Evolutionary conservation across 495 filamentous ascomycete genomes (phyloP).

Genomic region (Lichina pygmaea): DNA sequence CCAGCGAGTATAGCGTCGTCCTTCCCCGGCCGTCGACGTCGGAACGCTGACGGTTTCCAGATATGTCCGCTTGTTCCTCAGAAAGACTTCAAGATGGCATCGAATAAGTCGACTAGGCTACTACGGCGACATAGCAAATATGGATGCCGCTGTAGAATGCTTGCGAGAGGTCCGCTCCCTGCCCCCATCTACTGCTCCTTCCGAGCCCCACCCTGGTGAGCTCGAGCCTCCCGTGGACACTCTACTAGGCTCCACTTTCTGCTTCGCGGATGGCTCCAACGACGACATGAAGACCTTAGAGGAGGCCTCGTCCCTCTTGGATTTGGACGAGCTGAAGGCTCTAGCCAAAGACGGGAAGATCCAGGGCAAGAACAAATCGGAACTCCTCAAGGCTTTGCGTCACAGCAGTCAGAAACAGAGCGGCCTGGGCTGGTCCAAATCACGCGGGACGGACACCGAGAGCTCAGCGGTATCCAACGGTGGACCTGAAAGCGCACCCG

Average conservation of each 20-base stretch:
- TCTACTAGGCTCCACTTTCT: slow-evolving; percentile 24
- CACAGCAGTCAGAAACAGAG: slow-evolving; percentile 44
- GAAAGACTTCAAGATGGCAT: slow-evolving; percentile 89
- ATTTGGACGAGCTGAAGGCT: slow-evolving; percentile 60
- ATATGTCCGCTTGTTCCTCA: slow-evolving; percentile 81
- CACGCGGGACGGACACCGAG: slow-evolving; percentile 24
- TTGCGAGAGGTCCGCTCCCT: slow-evolving; percentile 21
- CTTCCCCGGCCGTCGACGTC: slow-evolving; percentile 1
- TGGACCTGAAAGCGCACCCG: slow-evolving; percentile 4
- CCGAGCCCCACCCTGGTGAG: slow-evolving; percentile 18
- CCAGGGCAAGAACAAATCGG: slow-evolving; percentile 70
- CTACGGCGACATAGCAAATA: slow-evolving; percentile 56
- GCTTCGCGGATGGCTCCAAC: slow-evolving; percentile 57
- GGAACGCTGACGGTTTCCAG: slow-evolving; percentile 12
- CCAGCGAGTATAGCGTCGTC: no score
- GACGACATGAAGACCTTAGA: slow-evolving; percentile 50
- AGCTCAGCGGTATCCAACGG: slow-evolving; percentile 10
- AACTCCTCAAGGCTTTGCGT: slow-evolving; percentile 44
- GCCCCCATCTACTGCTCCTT: slow-evolving; percentile 15
- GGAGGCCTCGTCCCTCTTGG: slow-evolving; percentile 57
- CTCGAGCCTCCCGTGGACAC: slow-evolving; percentile 17
- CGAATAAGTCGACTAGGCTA: slow-evolving; percentile 52
- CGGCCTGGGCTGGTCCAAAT: slow-evolving; percentile 32
- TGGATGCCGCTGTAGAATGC: slow-evolving; percentile 30
- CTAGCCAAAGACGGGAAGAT: slow-evolving; percentile 73